Conservation (phyloP, 352 stramenopile species). For the Phytophthora nicotianae region DNA sequence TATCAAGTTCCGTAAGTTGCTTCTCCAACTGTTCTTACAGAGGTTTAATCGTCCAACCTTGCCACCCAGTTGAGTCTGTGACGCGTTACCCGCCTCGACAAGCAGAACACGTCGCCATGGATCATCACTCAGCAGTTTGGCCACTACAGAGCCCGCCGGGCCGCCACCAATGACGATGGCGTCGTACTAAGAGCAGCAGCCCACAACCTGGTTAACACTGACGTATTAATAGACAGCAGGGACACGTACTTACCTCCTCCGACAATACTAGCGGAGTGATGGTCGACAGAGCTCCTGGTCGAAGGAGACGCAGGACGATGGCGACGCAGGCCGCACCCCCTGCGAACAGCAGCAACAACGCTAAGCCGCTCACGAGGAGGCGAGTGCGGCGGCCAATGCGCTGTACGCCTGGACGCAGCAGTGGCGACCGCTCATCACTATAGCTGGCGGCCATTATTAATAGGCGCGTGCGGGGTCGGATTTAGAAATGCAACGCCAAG, state of each 20-base stretch:
- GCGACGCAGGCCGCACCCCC: constrained; percentile 19
- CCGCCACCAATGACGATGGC: constrained; percentile 69
- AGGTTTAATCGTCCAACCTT: constrained; percentile 27
- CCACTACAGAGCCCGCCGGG: constrained; percentile 59
- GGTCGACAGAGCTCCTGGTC: not conserved
- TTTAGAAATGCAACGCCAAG: constrained; percentile 7
- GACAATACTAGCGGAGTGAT: constrained; percentile 26
- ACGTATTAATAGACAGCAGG: not conserved
- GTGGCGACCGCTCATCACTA: constrained; percentile 21
- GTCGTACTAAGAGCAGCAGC: constrained; percentile 56
- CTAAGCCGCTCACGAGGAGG: constrained; percentile 22
- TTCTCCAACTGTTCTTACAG: constrained; percentile 1
- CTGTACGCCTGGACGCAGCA: constrained; percentile 15
- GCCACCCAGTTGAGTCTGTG: constrained; percentile 59
- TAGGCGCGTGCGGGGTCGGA: not conserved
- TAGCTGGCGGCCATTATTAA: constrained; percentile 4
- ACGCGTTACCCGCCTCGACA: constrained; percentile 66
- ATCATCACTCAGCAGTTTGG: constrained; percentile 60
- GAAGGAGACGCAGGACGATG: constrained; percentile 23
- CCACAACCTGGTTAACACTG: not conserved
- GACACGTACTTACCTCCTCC: constrained; percentile 28
- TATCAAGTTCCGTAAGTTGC: not conserved
- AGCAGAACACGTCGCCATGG: constrained; percentile 64
- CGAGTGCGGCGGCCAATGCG: constrained; percentile 15
- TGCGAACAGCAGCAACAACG: constrained; percentile 20